Percentiles rank a stretch among this genome's conserved stretches.
Evolutionary conservation across 2,329 filamentous ascomycete species (phyloP).

Genomic region (Byssoonygena ceratinophila): DNA sequence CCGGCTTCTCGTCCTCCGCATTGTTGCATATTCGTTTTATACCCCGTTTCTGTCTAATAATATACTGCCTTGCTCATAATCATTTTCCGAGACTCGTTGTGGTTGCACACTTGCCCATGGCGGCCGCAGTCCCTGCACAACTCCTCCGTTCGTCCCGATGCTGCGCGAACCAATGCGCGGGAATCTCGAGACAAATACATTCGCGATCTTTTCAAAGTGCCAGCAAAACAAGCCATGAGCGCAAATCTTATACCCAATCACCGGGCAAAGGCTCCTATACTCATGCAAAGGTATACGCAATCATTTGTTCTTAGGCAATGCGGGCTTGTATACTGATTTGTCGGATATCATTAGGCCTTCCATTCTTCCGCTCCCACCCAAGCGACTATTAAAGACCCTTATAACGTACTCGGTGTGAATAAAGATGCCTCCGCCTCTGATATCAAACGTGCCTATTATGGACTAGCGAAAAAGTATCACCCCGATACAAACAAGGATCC

Average conservation of each 20-base stretch:
- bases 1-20: conserved; percentile 24
- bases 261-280: conserved; percentile 20
- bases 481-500: conserved; percentile 96
- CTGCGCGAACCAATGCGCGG: conserved; percentile 29
- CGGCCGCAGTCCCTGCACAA: conserved; percentile 34
- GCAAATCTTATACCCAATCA: conserved; percentile 22
- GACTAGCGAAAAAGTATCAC: conserved; percentile 92
- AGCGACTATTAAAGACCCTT: conserved; percentile 75
- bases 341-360: conserved; percentile 28
- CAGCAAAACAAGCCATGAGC: conserved; percentile 21
- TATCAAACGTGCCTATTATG: conserved; percentile 98
- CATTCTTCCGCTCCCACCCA: conserved; percentile 47
- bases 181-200: conserved; percentile 26
- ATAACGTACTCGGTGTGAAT: conserved; percentile 71
- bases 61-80: background rate
- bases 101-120: conserved; percentile 32
- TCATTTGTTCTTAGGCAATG: no score
- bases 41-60: background rate
- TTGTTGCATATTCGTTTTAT: conserved; percentile 21
- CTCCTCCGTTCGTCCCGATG: conserved; percentile 34
- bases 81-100: background rate
- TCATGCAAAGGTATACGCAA: conserved; percentile 26
- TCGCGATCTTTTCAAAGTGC: conserved; percentile 29
- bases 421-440: conserved; percentile 72
- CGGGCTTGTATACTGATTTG: conserved; percentile 1